Conservation (phyloP, 768 basidiomycete genomes). For the Leucosporidium yakuticum region DNA sequence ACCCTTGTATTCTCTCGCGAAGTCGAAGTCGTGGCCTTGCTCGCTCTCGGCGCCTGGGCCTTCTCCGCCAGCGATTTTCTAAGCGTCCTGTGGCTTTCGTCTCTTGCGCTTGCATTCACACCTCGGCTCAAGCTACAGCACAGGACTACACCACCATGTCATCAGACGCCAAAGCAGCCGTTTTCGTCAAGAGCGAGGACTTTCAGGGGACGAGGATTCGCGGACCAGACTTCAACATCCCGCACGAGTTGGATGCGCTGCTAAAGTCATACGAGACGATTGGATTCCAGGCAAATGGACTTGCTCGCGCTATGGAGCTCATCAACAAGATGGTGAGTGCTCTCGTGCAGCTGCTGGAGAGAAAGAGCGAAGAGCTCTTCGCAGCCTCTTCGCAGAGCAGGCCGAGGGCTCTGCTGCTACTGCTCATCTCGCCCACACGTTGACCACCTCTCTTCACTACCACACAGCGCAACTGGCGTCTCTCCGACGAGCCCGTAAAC, state of each 20-base stretch:
- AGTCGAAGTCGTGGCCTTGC: too few relatives aligned
- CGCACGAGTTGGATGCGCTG: slow-evolving; percentile 61
- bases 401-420: not conserved
- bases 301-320: slow-evolving; percentile 79
- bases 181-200: slow-evolving; percentile 67
- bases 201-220: slow-evolving; percentile 62
- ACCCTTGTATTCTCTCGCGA: too few relatives aligned
- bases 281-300: slow-evolving; percentile 93
- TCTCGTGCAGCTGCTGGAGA: not conserved
- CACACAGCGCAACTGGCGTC: slow-evolving; percentile 72
- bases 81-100: too few relatives aligned
- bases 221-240: slow-evolving; percentile 80
- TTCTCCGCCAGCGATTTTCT: too few relatives aligned
- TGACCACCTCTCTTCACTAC: not conserved
- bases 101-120: too few relatives aligned
- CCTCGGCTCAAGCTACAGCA: too few relatives aligned
- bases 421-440: not conserved
- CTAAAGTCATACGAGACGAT: slow-evolving; percentile 77
- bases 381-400: not conserved
- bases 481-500: slow-evolving; percentile 70
- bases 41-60: too few relatives aligned
- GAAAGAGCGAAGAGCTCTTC: not conserved
- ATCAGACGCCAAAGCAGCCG: slow-evolving; percentile 59
- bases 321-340: slow-evolving; percentile 81
- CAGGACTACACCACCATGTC: too few relatives aligned